These are phyloP conservation scores for Aspergillus sclerotioniger DNA, from an alignment of 495 filamentous ascomycete genomes.

Conservation along the genomic window DNA sequence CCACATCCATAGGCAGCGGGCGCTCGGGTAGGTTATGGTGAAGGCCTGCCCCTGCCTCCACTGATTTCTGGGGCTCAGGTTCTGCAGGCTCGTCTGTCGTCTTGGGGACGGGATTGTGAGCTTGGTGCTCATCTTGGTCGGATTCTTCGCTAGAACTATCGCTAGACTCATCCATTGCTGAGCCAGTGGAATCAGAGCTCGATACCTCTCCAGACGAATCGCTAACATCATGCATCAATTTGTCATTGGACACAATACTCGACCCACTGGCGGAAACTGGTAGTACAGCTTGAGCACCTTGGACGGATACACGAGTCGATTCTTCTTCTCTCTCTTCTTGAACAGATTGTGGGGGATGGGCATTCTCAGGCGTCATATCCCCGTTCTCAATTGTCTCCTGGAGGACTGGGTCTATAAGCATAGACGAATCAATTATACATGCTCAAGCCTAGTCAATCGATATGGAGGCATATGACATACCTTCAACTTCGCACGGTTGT, in stretches of 20 bases:
- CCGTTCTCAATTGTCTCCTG: background rate
- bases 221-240: conserved; percentile 6
- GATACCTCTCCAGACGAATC: conserved; percentile 16
- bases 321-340: background rate
- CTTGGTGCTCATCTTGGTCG: conserved; percentile 20
- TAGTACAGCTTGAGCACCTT: background rate
- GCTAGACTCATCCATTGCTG: conserved; percentile 44
- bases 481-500: conserved; percentile 27
- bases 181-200: conserved; percentile 33
- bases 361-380: background rate
- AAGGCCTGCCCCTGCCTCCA: background rate
- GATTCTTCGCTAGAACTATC: conserved; percentile 25
- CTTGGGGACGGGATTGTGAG: background rate
- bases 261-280: background rate
- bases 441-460: background rate
- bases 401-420: conserved; percentile 2
- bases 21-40: conserved; percentile 11
- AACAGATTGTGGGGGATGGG: background rate
- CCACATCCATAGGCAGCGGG: background rate
- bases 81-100: conserved; percentile 1
- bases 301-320: background rate
- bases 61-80: background rate
- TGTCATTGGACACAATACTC: background rate
- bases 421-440: background rate
- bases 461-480: conserved; percentile 20